Base-by-base conservation (phyloP, 208 protist genomes). In the Leishmania guyanensis region DNA sequence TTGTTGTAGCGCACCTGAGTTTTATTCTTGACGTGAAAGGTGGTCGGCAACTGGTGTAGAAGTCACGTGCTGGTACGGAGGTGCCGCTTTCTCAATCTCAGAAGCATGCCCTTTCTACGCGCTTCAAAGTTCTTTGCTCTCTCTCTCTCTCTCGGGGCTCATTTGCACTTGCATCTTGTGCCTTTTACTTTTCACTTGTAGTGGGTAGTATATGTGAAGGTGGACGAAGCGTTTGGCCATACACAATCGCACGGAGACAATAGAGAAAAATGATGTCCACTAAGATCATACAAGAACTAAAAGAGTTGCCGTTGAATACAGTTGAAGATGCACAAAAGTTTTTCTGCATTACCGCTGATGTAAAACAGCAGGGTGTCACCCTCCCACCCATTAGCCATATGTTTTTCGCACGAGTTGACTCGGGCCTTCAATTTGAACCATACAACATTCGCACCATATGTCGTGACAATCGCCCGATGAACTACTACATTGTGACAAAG, bases 401-500 rank as follows among this genome's bases (percentile, higher is more conserved):
- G 26, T 98, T 96, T 78, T 95, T 93, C 71, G 95, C 94, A 3
- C 88, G 90, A 46, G 87, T 90, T 5, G 88, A 92, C 73, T 79
- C 80, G 1, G 87, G 89, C 6, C 86, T 97, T 6, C 75, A 85
- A 46, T 98, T 93, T 81, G 78, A 94, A 36, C 96, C 96, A 0
- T 98, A 98, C 80, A 84, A 95, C 72, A 89, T 98, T 70, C 87
- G 91, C 10, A 94, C 94, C 8, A 89, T 98, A 8, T 77, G 84
- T 8, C 80, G 88, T n/a, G 90, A 88, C 9, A 82, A 92, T n/a
- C 75, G 84, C 3, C 91, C 91, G 1, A 48, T 88, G 2, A 96
- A 98, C 79, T 93, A 98, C 82, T 98, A 90, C 81, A 83, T 96
- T 36, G 89, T 98, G 26, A 94, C 91, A 0, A 88, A 89, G 62